A percentile compares a stretch with the other conserved stretches of the same genome.
Conservation (phyloP, 2,329 filamentous ascomycete species). For the Diaporthe amygdali region DNA sequence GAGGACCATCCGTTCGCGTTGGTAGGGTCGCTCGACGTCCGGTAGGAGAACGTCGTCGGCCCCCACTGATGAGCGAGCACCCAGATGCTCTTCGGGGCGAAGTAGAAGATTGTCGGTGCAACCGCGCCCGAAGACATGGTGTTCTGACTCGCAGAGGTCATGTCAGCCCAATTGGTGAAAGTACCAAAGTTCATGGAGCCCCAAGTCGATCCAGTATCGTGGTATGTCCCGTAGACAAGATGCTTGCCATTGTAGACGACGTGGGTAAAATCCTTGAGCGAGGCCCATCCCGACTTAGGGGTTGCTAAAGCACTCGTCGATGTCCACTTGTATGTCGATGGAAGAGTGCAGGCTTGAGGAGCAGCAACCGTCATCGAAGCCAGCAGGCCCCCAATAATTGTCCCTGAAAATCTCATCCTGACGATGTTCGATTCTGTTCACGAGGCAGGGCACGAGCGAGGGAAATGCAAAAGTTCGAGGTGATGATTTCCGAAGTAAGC, state of each 20-base stretch:
- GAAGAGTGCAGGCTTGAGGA: conserved; percentile 49
- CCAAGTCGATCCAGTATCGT: conserved; percentile 48
- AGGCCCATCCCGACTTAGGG: conserved; percentile 58
- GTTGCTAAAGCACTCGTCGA: conserved; percentile 55
- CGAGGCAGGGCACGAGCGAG: background rate
- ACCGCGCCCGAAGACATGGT: conserved; percentile 52
- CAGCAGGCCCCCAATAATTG: background rate
- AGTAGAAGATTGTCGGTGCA: conserved; percentile 69
- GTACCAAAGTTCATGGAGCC: conserved; percentile 64
- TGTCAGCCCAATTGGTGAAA: conserved; percentile 58
- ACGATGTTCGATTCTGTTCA: background rate
- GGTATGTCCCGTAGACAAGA: conserved; percentile 63
- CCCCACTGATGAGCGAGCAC: conserved; percentile 72
- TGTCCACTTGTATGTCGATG: conserved; percentile 61
- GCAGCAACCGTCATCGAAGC: background rate
- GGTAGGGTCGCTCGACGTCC: conserved; percentile 62
- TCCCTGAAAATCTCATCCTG: background rate
- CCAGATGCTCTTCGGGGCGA: conserved; percentile 65
- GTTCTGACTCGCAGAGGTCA: conserved; percentile 58
- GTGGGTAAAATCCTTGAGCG: conserved; percentile 68
- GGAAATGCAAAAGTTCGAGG: background rate
- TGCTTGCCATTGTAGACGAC: conserved; percentile 61
- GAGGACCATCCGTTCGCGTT: conserved; percentile 62
- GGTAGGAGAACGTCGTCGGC: conserved; percentile 62
- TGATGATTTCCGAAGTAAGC: background rate